Conservation (phyloP, 2,329 filamentous ascomycete genomes). For the Metarhizium sp. region DNA sequence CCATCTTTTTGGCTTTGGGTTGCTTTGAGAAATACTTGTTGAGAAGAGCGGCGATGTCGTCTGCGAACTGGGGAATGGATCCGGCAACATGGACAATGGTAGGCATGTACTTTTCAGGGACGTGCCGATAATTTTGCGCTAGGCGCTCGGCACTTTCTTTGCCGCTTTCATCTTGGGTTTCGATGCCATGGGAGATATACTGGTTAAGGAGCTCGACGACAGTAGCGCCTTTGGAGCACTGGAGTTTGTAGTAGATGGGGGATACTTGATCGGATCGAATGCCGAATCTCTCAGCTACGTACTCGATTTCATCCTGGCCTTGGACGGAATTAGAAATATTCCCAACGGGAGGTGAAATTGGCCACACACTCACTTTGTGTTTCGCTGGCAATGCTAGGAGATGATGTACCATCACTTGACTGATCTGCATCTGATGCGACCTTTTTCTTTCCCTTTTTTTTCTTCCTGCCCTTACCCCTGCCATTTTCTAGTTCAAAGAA, state of each 20-base stretch:
- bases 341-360: background rate
- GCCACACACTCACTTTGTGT: constrained; percentile 1
- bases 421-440: constrained; percentile 8
- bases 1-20: constrained; percentile 24
- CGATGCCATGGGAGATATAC: constrained; percentile 28
- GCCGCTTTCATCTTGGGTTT: constrained; percentile 20
- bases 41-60: constrained; percentile 32
- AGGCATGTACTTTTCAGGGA: constrained; percentile 33
- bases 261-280: constrained; percentile 31
- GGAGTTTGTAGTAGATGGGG: constrained; percentile 28
- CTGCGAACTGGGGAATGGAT: constrained; percentile 21
- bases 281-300: constrained; percentile 33
- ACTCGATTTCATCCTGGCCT: constrained; percentile 32
- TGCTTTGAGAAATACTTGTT: constrained; percentile 33
- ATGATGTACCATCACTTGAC: constrained; percentile 9
- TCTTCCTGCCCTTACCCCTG: constrained; percentile 9
- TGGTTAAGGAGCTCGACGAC: constrained; percentile 33
- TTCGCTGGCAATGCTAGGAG: constrained; percentile 8
- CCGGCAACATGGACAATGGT: constrained; percentile 32
- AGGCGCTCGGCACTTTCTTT: constrained; percentile 23
- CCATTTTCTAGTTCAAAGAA: constrained; percentile 51
- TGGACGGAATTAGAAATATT: background rate
- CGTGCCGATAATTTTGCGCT: constrained; percentile 27
- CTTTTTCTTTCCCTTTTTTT: constrained; percentile 23
- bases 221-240: constrained; percentile 28